phyloP scores from a whole-genome alignment of 2,329 filamentous ascomycete genomes.

The Epichloe uncinata region DNA sequence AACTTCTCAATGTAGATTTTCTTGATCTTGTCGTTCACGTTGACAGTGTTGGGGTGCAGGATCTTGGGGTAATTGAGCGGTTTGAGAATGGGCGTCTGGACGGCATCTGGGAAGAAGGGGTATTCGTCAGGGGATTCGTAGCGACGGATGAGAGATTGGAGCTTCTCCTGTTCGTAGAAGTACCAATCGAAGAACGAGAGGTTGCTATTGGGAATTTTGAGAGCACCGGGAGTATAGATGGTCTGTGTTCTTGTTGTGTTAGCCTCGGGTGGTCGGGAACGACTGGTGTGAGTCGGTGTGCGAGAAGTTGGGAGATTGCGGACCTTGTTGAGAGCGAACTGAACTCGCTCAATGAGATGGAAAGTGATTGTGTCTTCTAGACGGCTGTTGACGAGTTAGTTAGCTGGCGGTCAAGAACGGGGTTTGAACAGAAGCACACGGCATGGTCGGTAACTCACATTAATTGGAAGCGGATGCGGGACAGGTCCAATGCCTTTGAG shows the following conservation, averaged over 20 bases:
- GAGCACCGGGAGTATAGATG: constrained; percentile 72
- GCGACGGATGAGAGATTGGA: constrained; percentile 86
- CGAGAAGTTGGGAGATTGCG: constrained; percentile 3
- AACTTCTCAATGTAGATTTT: constrained; percentile 70
- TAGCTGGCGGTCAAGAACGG: neutral
- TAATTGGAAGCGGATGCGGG: constrained; percentile 84
- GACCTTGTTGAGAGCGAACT: constrained; percentile 73
- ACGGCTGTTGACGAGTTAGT: constrained; percentile 43
- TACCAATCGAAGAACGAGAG: constrained; percentile 92
- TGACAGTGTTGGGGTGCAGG: constrained; percentile 77
- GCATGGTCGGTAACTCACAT: constrained; percentile 45
- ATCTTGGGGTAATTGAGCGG: constrained; percentile 80
- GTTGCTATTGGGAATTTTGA: constrained; percentile 58
- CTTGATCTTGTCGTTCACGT: constrained; percentile 82
- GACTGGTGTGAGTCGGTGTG: neutral
- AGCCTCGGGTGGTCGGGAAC: neutral
- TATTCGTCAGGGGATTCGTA: constrained; percentile 96
- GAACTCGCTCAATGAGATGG: constrained; percentile 92
- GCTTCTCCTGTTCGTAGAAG: constrained; percentile 72
- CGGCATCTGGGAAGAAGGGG: constrained; percentile 79
- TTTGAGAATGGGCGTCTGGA: constrained; percentile 72
- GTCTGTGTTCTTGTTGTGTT: constrained; percentile 37
- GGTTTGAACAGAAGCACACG: neutral
- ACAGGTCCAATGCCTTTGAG: constrained; percentile 73
- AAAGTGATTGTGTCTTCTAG: constrained; percentile 97